phyloP scores from a whole-genome alignment of 805 yeast species.

The Saccharomycopsis sp. region DNA sequence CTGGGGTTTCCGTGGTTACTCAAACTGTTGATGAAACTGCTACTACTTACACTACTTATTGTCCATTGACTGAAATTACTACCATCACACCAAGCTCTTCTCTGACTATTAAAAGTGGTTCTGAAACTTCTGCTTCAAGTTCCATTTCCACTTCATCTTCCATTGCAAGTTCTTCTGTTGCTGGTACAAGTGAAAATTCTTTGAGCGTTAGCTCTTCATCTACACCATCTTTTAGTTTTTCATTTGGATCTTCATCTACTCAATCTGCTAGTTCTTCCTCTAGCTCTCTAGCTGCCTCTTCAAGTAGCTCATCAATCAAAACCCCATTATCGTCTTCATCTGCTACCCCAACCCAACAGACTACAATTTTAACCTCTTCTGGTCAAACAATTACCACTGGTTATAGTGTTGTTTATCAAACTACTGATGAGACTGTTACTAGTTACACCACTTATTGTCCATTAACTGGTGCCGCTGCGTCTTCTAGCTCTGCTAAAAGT shows the following conservation, averaged over 20 bases:
- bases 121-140: not conserved
- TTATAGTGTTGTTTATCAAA: constrained; percentile 21
- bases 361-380: not conserved
- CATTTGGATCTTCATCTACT: no score
- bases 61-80: constrained; percentile 20
- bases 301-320: not conserved
- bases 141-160: not conserved
- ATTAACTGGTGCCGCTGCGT: no score
- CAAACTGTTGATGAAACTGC: constrained; percentile 20
- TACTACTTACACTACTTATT: constrained; percentile 23
- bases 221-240: no score
- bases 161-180: not conserved
- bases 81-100: not conserved
- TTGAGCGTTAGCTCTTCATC: no score
- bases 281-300: not conserved
- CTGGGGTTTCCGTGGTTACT: constrained; percentile 22
- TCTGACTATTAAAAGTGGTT: not conserved
- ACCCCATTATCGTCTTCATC: not conserved
- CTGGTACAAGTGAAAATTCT: not conserved
- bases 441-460: constrained; percentile 22
- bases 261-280: not conserved
- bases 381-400: constrained; percentile 18
- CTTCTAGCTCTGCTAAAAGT: no score
- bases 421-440: constrained; percentile 21
- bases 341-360: not conserved